Evolutionary conservation across 2,329 filamentous ascomycete genomes (phyloP).

Genomic region (Colletotrichum limetticola): DNA sequence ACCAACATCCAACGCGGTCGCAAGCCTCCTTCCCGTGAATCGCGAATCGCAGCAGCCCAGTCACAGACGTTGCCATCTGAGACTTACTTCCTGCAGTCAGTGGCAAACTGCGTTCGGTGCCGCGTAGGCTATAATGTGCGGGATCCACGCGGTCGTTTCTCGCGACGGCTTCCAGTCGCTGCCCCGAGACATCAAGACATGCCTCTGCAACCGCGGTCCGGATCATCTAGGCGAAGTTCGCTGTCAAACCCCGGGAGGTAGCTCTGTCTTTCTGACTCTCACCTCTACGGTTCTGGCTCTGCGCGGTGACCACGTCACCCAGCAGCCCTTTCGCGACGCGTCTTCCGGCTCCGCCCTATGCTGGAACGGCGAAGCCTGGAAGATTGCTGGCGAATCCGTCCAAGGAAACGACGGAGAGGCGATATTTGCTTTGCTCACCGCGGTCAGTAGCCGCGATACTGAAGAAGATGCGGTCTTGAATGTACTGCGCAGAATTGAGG

Average conservation of each 20-base stretch:
- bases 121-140: constrained; percentile 62
- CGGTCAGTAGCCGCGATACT: constrained; percentile 47
- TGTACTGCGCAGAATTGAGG: constrained; percentile 72
- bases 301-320: constrained; percentile 76
- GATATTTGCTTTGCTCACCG: constrained; percentile 70
- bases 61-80: background rate
- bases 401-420: constrained; percentile 80
- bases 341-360: constrained; percentile 76
- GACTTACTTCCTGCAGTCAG: background rate
- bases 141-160: constrained; percentile 66
- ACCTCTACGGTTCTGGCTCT: constrained; percentile 90
- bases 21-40: background rate
- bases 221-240: constrained; percentile 63
- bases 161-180: constrained; percentile 43
- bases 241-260: constrained; percentile 40
- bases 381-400: constrained; percentile 68
- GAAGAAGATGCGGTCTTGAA: constrained; percentile 54
- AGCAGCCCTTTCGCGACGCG: constrained; percentile 76
- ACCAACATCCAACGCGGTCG: background rate
- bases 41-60: background rate
- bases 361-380: constrained; percentile 99
- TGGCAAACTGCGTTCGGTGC: too few species aligned
- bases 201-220: constrained; percentile 67
- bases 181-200: constrained; percentile 51
- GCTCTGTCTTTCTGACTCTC: constrained; percentile 66